Evolutionary conservation across 306 rosid species (phyloP), one percentile per base, ranked within the genome.

Genomic region (Hippophae rhamnoides): DNA sequence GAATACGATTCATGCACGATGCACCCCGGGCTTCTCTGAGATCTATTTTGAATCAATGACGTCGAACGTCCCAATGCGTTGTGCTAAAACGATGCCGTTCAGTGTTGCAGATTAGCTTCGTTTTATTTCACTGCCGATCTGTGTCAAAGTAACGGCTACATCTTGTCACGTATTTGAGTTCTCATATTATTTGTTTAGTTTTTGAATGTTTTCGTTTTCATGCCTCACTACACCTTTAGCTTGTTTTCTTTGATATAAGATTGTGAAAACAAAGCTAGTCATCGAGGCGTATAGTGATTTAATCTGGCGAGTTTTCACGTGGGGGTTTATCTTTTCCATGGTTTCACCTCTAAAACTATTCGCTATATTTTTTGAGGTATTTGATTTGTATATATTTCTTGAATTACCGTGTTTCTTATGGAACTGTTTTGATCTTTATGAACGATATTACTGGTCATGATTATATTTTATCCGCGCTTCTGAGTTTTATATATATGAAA

Each of bases 141-240:
- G 87, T 82, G 87, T 82, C 84, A 76, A 82, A 64, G 18, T 51
- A 73, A 73, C 76, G 76, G 72, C 80, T 0, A 82, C 44, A 82
- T 78, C 40, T 49, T 6, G 9, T 3, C 26, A 3, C 14, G 4
- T 50, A 31, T 10, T 0, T 13, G 1, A 11, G 41, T 0, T 10
- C 3, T 14, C 7, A 13, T 11, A 6, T 2, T 1, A 52, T 6
- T 1, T 5, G 8, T 51, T 4, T 3, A 0, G n/a, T 7, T 6
- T 13, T 6, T 41, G 3, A 9, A 56, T 41, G 5, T 2, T 52
- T 7, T 10, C 7, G 9, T 10, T 3, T 7, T 62, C 54, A 48
- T 25, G 94, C 96, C 96, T 88, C 82, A 63, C 72, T 80, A 76
- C 81, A 76, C 84, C 90, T 82, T 85, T 81, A 88, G 87, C 85